A percentile compares a stretch with the other conserved stretches of the same genome.
phyloP scores from a whole-genome alignment of 2,329 filamentous ascomycete genomes.

The Penicillium oxalicum region DNA sequence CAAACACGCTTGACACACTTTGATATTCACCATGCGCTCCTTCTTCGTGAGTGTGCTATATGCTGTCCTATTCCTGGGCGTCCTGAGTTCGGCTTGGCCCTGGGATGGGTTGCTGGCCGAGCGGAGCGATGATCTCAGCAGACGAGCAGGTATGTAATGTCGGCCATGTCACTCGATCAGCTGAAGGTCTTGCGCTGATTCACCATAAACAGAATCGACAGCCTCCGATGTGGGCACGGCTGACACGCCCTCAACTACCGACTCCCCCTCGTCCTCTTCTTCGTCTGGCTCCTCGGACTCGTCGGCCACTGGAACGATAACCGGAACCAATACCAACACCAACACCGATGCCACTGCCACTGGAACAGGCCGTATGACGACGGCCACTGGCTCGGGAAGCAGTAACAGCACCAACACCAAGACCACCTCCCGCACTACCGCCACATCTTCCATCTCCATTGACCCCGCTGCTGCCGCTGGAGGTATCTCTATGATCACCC shows the following conservation, averaged over 20 bases:
- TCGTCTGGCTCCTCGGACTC: slow-evolving; percentile 9
- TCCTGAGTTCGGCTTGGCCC: slow-evolving; percentile 28
- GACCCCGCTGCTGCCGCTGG: slow-evolving; percentile 52
- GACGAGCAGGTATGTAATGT: slow-evolving; percentile 22
- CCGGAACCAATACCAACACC: slow-evolving; percentile 14
- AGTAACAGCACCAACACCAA: slow-evolving; percentile 17
- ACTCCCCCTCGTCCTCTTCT: slow-evolving; percentile 13
- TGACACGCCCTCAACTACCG: slow-evolving; percentile 11
- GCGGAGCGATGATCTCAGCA: slow-evolving; percentile 19
- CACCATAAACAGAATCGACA: slow-evolving; percentile 3
- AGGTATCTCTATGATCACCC: slow-evolving; percentile 58
- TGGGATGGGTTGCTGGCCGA: slow-evolving; percentile 17
- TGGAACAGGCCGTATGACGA: slow-evolving; percentile 6
- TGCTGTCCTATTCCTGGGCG: slow-evolving; percentile 28
- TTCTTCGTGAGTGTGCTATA: slow-evolving; percentile 29
- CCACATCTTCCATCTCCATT: slow-evolving; percentile 40
- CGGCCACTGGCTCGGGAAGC: slow-evolving; percentile 11
- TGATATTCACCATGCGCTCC: slow-evolving; percentile 28
- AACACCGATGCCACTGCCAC: slow-evolving; percentile 13
- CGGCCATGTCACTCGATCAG: background rate
- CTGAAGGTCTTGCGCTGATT: slow-evolving; percentile 3
- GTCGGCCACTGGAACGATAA: slow-evolving; percentile 14
- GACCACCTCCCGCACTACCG: slow-evolving; percentile 22
- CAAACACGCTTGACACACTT: slow-evolving; percentile 3
- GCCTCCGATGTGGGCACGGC: too few relatives aligned